These are phyloP conservation scores for Mycotypha africana DNA, from an alignment of 371 early-diverging fungal species.

Conservation along the genomic window DNA sequence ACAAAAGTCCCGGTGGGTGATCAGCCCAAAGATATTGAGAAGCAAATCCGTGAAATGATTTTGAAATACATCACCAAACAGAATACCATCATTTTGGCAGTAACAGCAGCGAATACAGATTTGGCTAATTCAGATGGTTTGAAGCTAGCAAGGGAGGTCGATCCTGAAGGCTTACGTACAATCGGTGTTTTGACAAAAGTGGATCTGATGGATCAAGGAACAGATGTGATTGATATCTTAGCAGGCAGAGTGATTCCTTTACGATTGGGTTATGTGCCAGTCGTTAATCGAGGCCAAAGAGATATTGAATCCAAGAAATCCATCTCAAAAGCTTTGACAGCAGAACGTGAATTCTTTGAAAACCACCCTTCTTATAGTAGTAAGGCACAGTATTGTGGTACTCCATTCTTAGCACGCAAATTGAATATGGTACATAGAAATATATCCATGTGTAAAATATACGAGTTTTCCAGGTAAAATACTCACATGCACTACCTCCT, in stretches of 20 bases:
- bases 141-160: conserved; percentile 94
- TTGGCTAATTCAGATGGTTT: conserved; percentile 99
- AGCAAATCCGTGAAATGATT: conserved; percentile 96
- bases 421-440: conserved; percentile 76
- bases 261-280: conserved; percentile 90
- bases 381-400: conserved; percentile 98
- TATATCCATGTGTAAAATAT: not conserved
- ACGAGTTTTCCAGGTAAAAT: too few species aligned
- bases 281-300: conserved; percentile 95
- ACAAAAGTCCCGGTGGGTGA: conserved; percentile 97
- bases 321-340: conserved; percentile 82
- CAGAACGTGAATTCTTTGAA: conserved; percentile 91
- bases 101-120: conserved; percentile 97
- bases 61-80: conserved; percentile 91
- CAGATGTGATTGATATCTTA: conserved; percentile 98
- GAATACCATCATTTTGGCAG: conserved; percentile 97
- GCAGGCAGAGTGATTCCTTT: conserved; percentile 96
- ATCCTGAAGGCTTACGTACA: conserved; percentile 97
- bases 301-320: conserved; percentile 93
- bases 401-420: conserved; percentile 94
- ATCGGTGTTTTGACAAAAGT: conserved; percentile 99
- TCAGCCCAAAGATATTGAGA: conserved; percentile 99
- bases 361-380: conserved; percentile 89
- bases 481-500: too few species aligned
- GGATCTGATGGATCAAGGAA: conserved; percentile 99